Evolutionary conservation across 768 basidiomycete genomes (phyloP).

Genomic region (Boletellus sp.): DNA sequence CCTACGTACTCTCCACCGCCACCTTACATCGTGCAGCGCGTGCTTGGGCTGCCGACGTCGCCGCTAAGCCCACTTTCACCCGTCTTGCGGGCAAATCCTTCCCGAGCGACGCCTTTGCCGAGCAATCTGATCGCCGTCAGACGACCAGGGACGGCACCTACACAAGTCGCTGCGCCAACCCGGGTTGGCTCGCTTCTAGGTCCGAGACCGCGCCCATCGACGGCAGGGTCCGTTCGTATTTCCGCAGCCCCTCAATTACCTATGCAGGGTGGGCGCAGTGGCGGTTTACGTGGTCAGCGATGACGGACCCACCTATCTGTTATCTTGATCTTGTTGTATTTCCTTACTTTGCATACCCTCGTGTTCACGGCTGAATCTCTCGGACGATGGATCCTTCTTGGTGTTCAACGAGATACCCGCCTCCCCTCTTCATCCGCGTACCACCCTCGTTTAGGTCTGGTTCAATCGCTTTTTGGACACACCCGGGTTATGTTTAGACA

Average conservation of each 20-base stretch:
- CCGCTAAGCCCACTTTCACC: conserved; percentile 17
- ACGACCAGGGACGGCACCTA: conserved; percentile 9
- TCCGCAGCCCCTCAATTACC: conserved; percentile 25
- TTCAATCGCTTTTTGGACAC: not conserved
- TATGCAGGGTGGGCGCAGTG: conserved; percentile 29
- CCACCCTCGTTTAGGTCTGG: not conserved
- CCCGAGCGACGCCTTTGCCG: not conserved
- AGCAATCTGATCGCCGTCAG: not conserved
- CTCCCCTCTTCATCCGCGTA: not conserved
- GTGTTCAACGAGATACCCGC: conserved; percentile 16
- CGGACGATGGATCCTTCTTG: conserved; percentile 8
- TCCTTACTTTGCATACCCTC: not conserved
- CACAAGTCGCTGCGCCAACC: not conserved
- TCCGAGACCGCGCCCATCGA: conserved; percentile 26
- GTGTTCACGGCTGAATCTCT: not conserved
- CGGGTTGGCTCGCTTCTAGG: conserved; percentile 28
- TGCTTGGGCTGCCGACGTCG: conserved; percentile 27
- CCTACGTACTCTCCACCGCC: conserved; percentile 20
- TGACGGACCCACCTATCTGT: not conserved
- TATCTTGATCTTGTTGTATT: not conserved
- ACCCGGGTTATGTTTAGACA: conserved; percentile 1
- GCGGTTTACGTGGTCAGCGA: conserved; percentile 12
- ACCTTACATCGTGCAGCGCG: conserved; percentile 31
- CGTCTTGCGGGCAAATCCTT: not conserved
- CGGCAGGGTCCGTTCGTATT: conserved; percentile 18